phyloP scores from a whole-genome alignment of 257 asterid genomes.

The Ehretia macrophylla region DNA sequence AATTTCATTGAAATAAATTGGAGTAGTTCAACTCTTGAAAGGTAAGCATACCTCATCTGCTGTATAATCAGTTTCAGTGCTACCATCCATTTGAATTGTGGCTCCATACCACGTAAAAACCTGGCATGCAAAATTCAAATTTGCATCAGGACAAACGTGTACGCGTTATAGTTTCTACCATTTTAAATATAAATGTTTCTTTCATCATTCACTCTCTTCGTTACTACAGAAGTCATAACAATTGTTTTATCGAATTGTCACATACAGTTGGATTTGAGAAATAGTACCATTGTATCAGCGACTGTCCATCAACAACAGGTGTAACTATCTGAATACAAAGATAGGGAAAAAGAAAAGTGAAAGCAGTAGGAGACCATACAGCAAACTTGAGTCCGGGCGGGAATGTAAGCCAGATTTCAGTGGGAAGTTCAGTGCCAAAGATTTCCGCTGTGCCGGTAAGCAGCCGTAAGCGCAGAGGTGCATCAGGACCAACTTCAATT shows the following conservation, averaged over 20 bases:
- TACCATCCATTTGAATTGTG: constrained; percentile 82
- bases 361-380: constrained; percentile 30
- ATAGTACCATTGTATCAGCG: too few species aligned
- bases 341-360: neutral
- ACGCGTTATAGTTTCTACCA: neutral
- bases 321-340: neutral
- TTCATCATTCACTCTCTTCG: too few species aligned
- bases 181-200: too few species aligned
- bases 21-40: neutral
- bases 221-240: too few species aligned
- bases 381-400: constrained; percentile 86
- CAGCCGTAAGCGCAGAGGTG: constrained; percentile 78
- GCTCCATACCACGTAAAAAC: constrained; percentile 98
- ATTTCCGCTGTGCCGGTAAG: constrained; percentile 81
- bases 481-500: constrained; percentile 72
- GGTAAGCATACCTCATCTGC: constrained; percentile 73
- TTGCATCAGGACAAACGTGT: constrained; percentile 16
- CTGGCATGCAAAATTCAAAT: constrained; percentile 26
- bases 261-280: too few species aligned
- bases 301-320: too few species aligned
- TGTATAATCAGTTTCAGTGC: constrained; percentile 86
- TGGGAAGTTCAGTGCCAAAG: constrained; percentile 88
- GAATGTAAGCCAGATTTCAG: constrained; percentile 70
- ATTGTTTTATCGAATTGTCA: too few species aligned
- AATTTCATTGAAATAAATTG: neutral